Percentiles rank a stretch among this genome's conserved stretches.
phyloP scores from a whole-genome alignment of 2,329 filamentous ascomycete genomes.

The Stachybotrys echinatus region DNA sequence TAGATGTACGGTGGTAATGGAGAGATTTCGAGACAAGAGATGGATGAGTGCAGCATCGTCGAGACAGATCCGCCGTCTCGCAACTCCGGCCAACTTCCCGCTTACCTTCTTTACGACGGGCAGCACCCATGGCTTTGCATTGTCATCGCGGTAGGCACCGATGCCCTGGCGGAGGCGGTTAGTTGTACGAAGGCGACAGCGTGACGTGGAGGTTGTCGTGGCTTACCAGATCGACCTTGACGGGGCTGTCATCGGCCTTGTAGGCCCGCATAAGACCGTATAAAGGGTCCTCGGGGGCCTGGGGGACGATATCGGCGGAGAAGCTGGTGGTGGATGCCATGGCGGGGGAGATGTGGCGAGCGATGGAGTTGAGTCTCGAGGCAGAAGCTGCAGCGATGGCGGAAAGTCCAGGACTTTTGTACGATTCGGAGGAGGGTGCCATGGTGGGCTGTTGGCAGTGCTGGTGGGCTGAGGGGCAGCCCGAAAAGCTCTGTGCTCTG shows the following conservation, averaged over 20 bases:
- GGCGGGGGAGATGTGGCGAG: constrained; percentile 64
- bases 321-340: constrained; percentile 57
- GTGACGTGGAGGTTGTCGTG: neutral
- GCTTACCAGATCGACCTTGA: constrained; percentile 88
- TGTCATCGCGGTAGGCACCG: constrained; percentile 91
- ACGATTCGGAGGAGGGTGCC: neutral
- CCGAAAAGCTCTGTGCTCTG: too few species aligned
- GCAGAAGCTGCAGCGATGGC: constrained; percentile 35
- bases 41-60: neutral
- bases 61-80: too few species aligned
- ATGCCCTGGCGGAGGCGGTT: constrained; percentile 47
- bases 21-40: too few species aligned
- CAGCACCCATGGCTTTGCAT: constrained; percentile 94
- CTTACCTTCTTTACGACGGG: constrained; percentile 92
- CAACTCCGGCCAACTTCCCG: too few species aligned
- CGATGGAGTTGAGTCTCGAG: constrained; percentile 55
- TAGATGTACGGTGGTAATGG: neutral
- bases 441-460: neutral
- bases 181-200: neutral
- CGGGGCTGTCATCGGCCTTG: constrained; percentile 66
- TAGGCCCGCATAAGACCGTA: constrained; percentile 90
- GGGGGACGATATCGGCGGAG: constrained; percentile 70
- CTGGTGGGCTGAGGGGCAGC: neutral
- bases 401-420: neutral
- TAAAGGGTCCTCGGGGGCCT: constrained; percentile 90